Base-by-base conservation (phyloP, 2,329 filamentous ascomycete species). In the Fusarium scirpi region DNA sequence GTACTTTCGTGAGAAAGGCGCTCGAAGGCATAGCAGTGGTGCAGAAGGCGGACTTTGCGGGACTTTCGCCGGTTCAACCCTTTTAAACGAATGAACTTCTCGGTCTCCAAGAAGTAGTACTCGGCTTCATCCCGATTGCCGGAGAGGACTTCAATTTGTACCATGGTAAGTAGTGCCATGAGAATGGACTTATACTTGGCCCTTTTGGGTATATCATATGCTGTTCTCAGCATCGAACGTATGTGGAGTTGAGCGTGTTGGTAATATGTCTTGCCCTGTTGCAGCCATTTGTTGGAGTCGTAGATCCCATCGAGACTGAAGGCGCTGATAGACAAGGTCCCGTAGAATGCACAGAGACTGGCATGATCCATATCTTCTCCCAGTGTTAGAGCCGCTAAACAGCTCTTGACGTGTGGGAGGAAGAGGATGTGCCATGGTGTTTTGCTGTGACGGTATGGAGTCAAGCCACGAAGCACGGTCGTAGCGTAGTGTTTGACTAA, bases 171-270 rank as follows among this genome's bases (percentile, higher is more conserved):
- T 2, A 71, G 69, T 7, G 69, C 69, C 51, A 71, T 71, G 1
- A 71, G 54, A 1, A 71, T 60, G 2, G 61, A 72, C 40, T 71
- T 71, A 40, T 71, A 71, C 13, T 72, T 71, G 0, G 69, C 69
- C 8, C 11, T 46, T 11, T 71, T 71, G 2, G 69, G 69, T 1
- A 70, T 40, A 4, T 67, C 44, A 5, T 72, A 72, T 13, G 65
- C 69, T 0, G 58, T 67, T 11, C 54, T 45, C 1, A 72, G 58
- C 61, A 67, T 71, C 3, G 45, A 8, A 0, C 47, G 44, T 2
- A 60, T 27, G 6, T 71, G 57, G 6, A 52, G 13, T 7, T 57
- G 44, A 3, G 69, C 65, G 20, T 58, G 44, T 22, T 67, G 41
- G 4, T 70, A 57, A 7, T 71, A 67, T 8, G 30, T 15, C 1